Conservation (phyloP, 2,329 filamentous ascomycete species). For the Pestalotiopsis sp. region DNA sequence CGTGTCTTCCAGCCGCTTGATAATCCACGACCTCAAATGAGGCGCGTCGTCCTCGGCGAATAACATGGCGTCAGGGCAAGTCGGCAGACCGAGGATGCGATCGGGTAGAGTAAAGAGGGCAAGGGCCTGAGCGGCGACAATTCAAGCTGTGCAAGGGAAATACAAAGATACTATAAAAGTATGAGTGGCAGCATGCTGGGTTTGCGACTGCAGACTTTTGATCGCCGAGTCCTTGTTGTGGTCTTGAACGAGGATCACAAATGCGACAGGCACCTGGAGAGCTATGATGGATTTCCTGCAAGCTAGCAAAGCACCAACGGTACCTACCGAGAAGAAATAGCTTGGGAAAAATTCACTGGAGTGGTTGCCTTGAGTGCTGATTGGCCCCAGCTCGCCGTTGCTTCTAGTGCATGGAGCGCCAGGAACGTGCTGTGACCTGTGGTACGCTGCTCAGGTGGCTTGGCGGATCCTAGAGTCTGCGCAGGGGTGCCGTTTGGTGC, state of each 20-base stretch:
- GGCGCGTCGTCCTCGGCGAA: conserved; percentile 65
- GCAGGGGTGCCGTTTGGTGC: not conserved
- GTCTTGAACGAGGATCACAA: not conserved
- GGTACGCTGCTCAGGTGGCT: not conserved
- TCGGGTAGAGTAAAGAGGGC: conserved; percentile 14
- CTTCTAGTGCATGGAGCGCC: not conserved
- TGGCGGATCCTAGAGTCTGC: not conserved
- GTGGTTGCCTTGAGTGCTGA: not conserved
- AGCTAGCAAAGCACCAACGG: not conserved
- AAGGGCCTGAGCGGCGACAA: not conserved
- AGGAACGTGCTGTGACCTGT: not conserved
- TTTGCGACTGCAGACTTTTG: not conserved
- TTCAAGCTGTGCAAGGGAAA: not conserved
- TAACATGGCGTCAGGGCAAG: conserved; percentile 49
- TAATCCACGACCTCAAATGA: conserved; percentile 75
- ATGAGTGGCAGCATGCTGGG: not conserved
- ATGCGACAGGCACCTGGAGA: not conserved
- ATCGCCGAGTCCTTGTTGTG: not conserved
- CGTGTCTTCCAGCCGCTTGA: conserved; percentile 77
- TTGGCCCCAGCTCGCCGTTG: conserved; percentile 1
- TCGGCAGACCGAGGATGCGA: not conserved
- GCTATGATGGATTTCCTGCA: not conserved
- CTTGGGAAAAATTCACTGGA: conserved; percentile 2
- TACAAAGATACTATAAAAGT: not conserved
- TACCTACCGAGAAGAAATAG: not conserved